Conservation (phyloP, 2,329 filamentous ascomycete genomes). For the Colletotrichum chlorophyti region DNA sequence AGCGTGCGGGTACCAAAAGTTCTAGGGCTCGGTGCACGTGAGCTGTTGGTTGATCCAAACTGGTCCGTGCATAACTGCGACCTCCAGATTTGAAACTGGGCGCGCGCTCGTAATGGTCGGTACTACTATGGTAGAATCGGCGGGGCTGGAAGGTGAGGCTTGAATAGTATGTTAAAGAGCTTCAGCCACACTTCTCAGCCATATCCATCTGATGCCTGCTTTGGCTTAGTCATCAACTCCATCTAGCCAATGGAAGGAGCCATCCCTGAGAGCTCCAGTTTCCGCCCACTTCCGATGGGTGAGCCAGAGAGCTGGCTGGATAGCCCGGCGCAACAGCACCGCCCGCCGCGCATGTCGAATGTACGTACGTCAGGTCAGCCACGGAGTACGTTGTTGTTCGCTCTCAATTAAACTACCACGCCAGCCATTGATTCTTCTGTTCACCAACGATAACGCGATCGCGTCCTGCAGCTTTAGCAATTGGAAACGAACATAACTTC, state of each 20-base stretch:
- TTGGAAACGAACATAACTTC: neutral
- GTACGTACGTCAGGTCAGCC: slow-evolving; percentile 21
- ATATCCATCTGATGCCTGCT: neutral
- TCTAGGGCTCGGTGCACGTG: slow-evolving; percentile 52
- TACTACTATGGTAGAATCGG: no score
- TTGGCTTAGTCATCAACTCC: neutral
- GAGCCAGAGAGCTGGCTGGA: slow-evolving; percentile 6
- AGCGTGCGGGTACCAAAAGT: slow-evolving; percentile 53
- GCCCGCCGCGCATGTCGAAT: neutral
- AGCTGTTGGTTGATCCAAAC: slow-evolving; percentile 25
- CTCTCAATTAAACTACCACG: no score
- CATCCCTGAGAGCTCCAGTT: slow-evolving; percentile 9
- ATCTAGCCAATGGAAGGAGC: slow-evolving; percentile 1
- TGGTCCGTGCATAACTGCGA: neutral
- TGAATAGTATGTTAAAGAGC: no score
- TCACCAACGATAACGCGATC: neutral
- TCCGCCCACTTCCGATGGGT: slow-evolving; percentile 18
- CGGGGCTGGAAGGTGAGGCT: neutral
- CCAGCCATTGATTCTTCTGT: no score
- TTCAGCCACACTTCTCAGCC: neutral
- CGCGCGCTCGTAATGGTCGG: no score
- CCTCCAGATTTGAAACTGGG: no score
- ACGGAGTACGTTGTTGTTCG: no score
- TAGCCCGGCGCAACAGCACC: slow-evolving; percentile 4
- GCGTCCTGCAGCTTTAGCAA: neutral